Evolutionary conservation across 1,284 basidiomycete species (phyloP).

Genomic region (Ceratobasidium theobromae): DNA sequence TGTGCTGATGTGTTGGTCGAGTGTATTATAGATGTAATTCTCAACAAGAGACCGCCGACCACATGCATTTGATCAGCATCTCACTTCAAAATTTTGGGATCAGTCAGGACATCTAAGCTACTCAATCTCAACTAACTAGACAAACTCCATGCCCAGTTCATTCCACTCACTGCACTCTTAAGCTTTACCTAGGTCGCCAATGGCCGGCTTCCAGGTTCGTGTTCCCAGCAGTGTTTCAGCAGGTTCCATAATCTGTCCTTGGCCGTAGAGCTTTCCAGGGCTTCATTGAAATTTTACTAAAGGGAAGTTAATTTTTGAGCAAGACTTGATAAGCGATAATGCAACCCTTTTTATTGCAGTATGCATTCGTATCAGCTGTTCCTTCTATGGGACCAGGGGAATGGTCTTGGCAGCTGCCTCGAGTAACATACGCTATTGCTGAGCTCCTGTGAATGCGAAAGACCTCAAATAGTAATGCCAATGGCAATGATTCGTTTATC

Average conservation of each 20-base stretch:
- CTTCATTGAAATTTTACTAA: background rate
- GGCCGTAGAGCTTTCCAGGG: background rate
- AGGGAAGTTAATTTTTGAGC: background rate
- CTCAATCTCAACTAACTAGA: background rate
- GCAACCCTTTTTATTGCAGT: too few relatives aligned
- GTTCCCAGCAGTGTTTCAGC: conserved; percentile 7
- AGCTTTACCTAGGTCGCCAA: background rate
- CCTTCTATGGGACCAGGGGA: too few relatives aligned
- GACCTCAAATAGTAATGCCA: too few relatives aligned
- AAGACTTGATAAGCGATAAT: background rate
- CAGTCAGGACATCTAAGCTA: background rate
- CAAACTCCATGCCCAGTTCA: background rate
- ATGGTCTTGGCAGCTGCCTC: too few relatives aligned
- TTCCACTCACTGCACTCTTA: background rate
- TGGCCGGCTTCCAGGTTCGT: background rate
- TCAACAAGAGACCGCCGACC: background rate
- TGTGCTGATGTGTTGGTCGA: background rate
- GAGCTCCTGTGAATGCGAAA: too few relatives aligned
- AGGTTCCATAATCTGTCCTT: background rate
- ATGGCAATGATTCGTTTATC: too few relatives aligned
- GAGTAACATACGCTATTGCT: too few relatives aligned
- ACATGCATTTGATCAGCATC: background rate
- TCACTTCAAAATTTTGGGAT: background rate
- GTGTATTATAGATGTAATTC: background rate
- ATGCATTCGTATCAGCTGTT: too few relatives aligned